Base-by-base conservation (phyloP, 2,329 filamentous ascomycete genomes). In the Clarireedia monteithiana region DNA sequence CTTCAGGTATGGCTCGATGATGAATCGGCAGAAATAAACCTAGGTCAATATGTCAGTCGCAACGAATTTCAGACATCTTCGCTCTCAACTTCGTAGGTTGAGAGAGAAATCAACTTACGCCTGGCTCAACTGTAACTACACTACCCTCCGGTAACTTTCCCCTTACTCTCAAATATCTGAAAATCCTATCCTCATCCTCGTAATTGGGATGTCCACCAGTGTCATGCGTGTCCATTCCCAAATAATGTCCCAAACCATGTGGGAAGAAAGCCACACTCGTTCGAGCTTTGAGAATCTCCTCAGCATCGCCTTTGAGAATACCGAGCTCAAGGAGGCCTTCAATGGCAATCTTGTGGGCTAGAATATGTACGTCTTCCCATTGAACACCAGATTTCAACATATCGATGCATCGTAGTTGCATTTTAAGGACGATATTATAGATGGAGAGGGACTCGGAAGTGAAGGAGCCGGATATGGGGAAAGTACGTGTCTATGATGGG, bases 41-140 rank as follows among this genome's bases (percentile, higher is more conserved):
- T 84, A 59, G 24, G 23, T n/a, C 1, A 26, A 38, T 17, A 53
- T 58, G 6, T 10, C 26, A 20, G 40, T 20, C 46, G 53, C 7
- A 10, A 48, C 9, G 5, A 10, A n/a, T 2, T 4, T 14, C 3
- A 17, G 12, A 46, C 42, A 5, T 23, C n/a, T 34, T 12, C 30
- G 12, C 30, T 34, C 30, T 34, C 30, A 34, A 34, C 9, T 10
- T 34, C 1, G 17, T 44, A 53, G 44, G 44, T 34, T 27, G 36
- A 42, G n/a, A 15, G 30, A 34, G 23, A 30, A 36, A 6, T 6
- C 12, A 38, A 76, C 83, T 72, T 76, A 89, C 83, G 48, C 94
- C 94, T 12, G 94, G 94, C 75, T 99, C 94, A 40, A 97, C 92
- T 0, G 94, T 99, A 53, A 99, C 85, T 24, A 99, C 89, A 50